These are phyloP conservation scores for Lasiodiplodia theobromae DNA, from an alignment of 2,329 filamentous ascomycete species.

Conservation along the genomic window DNA sequence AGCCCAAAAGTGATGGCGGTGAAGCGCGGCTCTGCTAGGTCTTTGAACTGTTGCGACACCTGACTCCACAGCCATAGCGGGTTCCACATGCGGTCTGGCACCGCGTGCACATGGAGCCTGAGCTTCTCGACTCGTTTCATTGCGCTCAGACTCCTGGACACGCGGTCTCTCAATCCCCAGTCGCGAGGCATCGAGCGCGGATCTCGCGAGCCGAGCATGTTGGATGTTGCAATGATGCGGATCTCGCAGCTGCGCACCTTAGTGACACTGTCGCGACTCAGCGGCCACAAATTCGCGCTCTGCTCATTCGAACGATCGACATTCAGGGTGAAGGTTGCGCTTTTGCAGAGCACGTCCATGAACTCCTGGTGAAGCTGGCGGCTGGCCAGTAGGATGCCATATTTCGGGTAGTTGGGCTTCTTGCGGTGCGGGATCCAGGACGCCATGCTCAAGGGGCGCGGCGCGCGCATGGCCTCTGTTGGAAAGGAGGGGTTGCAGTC, in stretches of 20 bases:
- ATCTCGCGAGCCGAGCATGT: slow-evolving; percentile 45
- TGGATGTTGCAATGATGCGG: slow-evolving; percentile 42
- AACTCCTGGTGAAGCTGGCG: slow-evolving; percentile 45
- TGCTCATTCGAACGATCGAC: slow-evolving; percentile 43
- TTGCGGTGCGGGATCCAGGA: slow-evolving; percentile 6
- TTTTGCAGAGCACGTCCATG: slow-evolving; percentile 44
- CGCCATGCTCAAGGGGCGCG: neutral
- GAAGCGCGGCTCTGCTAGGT: slow-evolving; percentile 30
- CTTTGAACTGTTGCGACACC: slow-evolving; percentile 43
- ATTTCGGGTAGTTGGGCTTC: slow-evolving; percentile 12
- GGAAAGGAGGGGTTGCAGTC: slow-evolving; percentile 14
- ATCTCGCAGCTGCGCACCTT: slow-evolving; percentile 40
- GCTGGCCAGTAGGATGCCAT: slow-evolving; percentile 38
- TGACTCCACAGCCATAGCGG: slow-evolving; percentile 45
- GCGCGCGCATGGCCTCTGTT: slow-evolving; percentile 15
- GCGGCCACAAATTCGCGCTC: slow-evolving; percentile 39
- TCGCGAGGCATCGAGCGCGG: slow-evolving; percentile 45
- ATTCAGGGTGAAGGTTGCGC: slow-evolving; percentile 41
- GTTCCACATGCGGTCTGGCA: slow-evolving; percentile 49
- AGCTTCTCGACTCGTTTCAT: slow-evolving; percentile 37
- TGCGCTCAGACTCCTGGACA: slow-evolving; percentile 32
- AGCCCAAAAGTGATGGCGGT: slow-evolving; percentile 44
- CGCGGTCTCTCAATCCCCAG: slow-evolving; percentile 42
- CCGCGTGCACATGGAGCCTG: slow-evolving; percentile 44
- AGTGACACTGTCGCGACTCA: slow-evolving; percentile 36